Conservation (phyloP, 1,284 basidiomycete genomes). For the Moesziomyces sp. region DNA sequence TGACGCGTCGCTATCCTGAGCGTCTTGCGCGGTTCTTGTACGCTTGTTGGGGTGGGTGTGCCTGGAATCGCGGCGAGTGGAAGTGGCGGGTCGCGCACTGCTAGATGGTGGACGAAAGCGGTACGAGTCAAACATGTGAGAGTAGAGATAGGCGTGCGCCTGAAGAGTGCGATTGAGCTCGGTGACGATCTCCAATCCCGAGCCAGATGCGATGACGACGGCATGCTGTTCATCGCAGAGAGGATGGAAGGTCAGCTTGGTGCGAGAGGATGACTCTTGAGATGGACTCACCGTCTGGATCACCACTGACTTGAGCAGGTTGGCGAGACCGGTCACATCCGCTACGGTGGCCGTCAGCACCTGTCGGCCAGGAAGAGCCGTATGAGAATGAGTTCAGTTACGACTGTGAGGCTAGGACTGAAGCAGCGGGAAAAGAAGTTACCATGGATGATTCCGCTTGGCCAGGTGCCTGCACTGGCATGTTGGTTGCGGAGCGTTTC, state of each 20-base stretch:
- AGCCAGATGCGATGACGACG: constrained; percentile 77
- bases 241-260: neutral
- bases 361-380: neutral
- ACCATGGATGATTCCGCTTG: too few relatives aligned
- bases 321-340: constrained; percentile 44
- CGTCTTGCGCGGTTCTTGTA: neutral
- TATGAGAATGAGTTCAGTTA: neutral
- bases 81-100: neutral
- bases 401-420: too few relatives aligned
- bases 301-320: constrained; percentile 44
- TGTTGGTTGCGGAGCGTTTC: too few relatives aligned
- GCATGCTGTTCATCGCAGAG: constrained; percentile 69
- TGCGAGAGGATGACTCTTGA: neutral
- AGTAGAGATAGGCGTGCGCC: constrained; percentile 85
- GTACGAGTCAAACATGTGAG: constrained; percentile 82
- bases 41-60: constrained; percentile 12
- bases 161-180: constrained; percentile 83
- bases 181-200: constrained; percentile 83
- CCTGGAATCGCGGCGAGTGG: neutral
- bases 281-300: constrained; percentile 21
- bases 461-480: too few relatives aligned
- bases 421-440: too few relatives aligned
- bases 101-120: constrained; percentile 71
- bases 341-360: constrained; percentile 35
- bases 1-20: neutral